Evolutionary conservation across 441 rosid genomes (phyloP).

Genomic region (Biscutella auriculata): DNA sequence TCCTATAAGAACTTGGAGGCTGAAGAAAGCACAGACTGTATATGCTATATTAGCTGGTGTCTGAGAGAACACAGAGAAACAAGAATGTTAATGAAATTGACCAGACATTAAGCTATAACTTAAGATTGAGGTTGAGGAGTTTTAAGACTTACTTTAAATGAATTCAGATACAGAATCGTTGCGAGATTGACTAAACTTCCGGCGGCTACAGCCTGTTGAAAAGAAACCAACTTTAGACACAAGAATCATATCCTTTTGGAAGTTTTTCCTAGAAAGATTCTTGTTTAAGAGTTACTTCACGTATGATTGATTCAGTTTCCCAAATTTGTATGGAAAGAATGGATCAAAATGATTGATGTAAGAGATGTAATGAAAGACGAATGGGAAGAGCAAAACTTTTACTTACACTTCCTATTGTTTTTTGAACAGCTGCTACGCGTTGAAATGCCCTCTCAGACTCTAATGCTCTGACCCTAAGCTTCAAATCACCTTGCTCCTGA

Average conservation of each 20-base stretch:
- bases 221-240: background rate
- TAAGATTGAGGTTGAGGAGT: background rate
- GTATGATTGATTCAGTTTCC: background rate
- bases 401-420: constrained; percentile 94
- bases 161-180: constrained; percentile 80
- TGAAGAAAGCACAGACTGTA: constrained; percentile 58
- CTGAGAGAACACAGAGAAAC: constrained; percentile 26
- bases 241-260: no score
- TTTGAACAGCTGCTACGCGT: constrained; percentile 93
- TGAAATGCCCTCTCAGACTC: constrained; percentile 96
- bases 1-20: constrained; percentile 75
- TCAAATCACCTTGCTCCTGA: constrained; percentile 98
- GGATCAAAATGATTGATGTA: background rate
- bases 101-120: background rate
- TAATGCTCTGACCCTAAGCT: constrained; percentile 83
- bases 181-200: constrained; percentile 75
- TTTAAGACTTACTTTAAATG: constrained; percentile 50
- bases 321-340: background rate
- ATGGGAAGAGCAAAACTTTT: background rate
- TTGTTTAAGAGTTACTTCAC: background rate
- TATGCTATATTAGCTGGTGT: constrained; percentile 68
- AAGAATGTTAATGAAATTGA: background rate
- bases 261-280: background rate
- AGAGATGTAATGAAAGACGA: background rate
- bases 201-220: background rate